These are phyloP conservation scores for Eimeria sp. DNA, from an alignment of 169 alveolate genomes.

Conservation along the genomic window DNA sequence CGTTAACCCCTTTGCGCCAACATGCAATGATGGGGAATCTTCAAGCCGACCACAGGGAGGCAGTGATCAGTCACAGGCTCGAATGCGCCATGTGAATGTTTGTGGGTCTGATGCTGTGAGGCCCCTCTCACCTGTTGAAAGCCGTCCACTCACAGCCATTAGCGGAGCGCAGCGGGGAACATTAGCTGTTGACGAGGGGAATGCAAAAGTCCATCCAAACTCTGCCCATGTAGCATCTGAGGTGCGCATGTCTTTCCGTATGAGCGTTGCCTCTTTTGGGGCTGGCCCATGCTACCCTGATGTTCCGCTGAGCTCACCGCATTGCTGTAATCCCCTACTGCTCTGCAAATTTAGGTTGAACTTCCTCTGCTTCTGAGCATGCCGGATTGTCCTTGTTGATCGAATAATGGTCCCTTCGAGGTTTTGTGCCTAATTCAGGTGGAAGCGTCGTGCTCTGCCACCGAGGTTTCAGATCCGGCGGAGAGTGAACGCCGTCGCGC, in stretches of 20 bases:
- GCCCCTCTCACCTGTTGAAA: constrained; percentile 4
- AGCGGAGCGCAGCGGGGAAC: constrained; percentile 38
- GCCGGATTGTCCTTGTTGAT: neutral
- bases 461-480: constrained; percentile 5
- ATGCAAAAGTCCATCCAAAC: neutral
- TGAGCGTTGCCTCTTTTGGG: neutral
- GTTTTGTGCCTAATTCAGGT: neutral
- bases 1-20: neutral
- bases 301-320: neutral
- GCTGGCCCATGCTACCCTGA: neutral
- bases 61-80: neutral
- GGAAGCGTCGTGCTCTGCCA: neutral
- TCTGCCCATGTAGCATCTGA: constrained; percentile 6
- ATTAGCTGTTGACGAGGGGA: neutral
- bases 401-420: neutral
- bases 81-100: neutral
- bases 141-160: constrained; percentile 3
- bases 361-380: neutral
- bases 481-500: neutral
- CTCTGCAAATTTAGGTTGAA: neutral
- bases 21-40: neutral
- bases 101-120: constrained; percentile 5
- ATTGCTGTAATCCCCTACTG: neutral
- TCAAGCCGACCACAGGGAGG: neutral
- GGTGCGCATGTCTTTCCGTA: constrained; percentile 7